Conservation (phyloP, 225 moss, liverwort and hornwort genomes). For the Lunularia cruciata region DNA sequence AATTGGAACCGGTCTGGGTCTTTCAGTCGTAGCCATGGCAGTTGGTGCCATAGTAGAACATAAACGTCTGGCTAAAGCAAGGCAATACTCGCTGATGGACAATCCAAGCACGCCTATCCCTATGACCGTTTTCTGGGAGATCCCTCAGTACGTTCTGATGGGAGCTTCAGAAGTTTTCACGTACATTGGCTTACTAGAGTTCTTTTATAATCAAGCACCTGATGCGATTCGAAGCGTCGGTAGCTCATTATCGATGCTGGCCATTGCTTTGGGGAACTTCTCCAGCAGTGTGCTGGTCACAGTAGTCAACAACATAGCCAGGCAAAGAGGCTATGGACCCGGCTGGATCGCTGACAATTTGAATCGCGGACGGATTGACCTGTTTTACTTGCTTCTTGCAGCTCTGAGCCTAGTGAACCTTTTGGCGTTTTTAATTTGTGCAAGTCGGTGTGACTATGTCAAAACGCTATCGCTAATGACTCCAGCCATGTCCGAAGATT, state of each 20-base stretch:
- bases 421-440: slow-evolving; percentile 55
- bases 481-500: neutral
- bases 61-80: slow-evolving; percentile 46
- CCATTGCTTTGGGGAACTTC: slow-evolving; percentile 66
- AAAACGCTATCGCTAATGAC: neutral
- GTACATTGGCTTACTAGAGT: slow-evolving; percentile 74
- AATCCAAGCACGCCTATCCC: slow-evolving; percentile 49
- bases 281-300: slow-evolving; percentile 64
- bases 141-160: slow-evolving; percentile 85
- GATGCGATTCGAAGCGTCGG: slow-evolving; percentile 67
- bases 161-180: slow-evolving; percentile 85
- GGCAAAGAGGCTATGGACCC: slow-evolving; percentile 22
- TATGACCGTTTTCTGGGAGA: slow-evolving; percentile 81
- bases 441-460: slow-evolving; percentile 46
- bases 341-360: slow-evolving; percentile 84
- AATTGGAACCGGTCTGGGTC: slow-evolving; percentile 72
- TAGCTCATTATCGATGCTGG: slow-evolving; percentile 62
- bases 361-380: slow-evolving; percentile 69
- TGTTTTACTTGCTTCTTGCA: slow-evolving; percentile 75
- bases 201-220: slow-evolving; percentile 83
- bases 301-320: slow-evolving; percentile 34
- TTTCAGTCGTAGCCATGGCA: slow-evolving; percentile 68
- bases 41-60: slow-evolving; percentile 65
- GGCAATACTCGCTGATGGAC: slow-evolving; percentile 47
- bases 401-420: slow-evolving; percentile 61